Evolutionary conservation across 495 filamentous ascomycete species (phyloP), one percentile per base, ranked within the genome.

Genomic region (Xylaria intraflava): DNA sequence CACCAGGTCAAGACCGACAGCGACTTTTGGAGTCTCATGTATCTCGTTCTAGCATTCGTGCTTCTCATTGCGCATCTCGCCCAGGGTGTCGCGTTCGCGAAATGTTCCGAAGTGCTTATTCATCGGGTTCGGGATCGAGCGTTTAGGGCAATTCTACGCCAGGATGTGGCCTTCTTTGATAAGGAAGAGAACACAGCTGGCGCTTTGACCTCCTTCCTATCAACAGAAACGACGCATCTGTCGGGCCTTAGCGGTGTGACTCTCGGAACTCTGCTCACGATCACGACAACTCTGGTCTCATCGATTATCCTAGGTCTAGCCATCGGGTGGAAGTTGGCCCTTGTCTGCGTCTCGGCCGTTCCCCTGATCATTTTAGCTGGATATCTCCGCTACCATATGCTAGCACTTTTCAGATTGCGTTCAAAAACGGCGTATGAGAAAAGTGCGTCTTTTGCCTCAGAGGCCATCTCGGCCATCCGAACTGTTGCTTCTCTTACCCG

Each of bases 11-110:
- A 84, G 44, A 74, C 77, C 2, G 82, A 87, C 38, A 82, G 82
- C 38, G 82, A 93, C 57, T 97, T 96, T 69, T 98, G 93, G 92
- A 83, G 81, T 31, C 66, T 84, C 52, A 96, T 98, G 90, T 98
- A 93, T 66, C 78, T 97, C 20, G 90, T 96, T 80, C 80, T 96
- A n/a, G 93, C 87, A 14, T 66, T 95, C 41, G 78, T 83, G 26
- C 82, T 87, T 62, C 83, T 95, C 54, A 63, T 92, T 46, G 79
- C 83, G 1, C 87, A 87, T 58, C 72, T 77, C 30, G 62, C 62
- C 31, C 86, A 92, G 58, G 91, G 89, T 35, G 55, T 87, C 19
- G 75, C 81, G 4, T 94, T 96, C 53, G 90, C 88, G 6, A 86
- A 84, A 60, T 90, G 87, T 72, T 94, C 87, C 1, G 89, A 94